phyloP scores from a whole-genome alignment of 163 green algal genomes.

The Scenedesmus sp. region DNA sequence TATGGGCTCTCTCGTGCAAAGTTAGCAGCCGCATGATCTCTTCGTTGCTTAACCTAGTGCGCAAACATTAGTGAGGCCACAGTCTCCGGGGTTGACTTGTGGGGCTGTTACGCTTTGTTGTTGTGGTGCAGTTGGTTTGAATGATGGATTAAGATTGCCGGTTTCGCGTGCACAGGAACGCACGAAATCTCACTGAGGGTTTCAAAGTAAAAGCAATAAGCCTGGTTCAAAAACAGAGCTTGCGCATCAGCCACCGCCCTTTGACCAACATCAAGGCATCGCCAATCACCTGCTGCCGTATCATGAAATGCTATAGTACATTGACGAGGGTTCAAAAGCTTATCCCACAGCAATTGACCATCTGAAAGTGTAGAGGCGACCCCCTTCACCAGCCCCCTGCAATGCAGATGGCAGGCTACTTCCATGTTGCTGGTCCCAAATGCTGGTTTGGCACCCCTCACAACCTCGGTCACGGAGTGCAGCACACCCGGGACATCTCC shows the following conservation, averaged over 20 bases:
- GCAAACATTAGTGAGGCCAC: background rate
- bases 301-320: background rate
- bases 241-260: background rate
- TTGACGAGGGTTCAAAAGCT: no score
- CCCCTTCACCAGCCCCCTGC: no score
- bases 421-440: no score
- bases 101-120: slow-evolving; percentile 5
- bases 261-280: background rate
- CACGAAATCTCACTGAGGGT: no score
- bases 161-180: no score
- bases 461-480: no score
- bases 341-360: no score
- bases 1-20: background rate
- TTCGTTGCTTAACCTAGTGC: background rate
- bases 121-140: background rate
- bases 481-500: no score
- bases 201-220: no score
- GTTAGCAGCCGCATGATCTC: background rate
- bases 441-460: no score
- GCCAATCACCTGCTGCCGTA: background rate
- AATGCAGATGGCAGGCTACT: no score
- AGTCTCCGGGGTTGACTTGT: background rate
- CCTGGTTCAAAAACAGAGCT: background rate
- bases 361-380: background rate
- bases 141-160: background rate